Evolutionary conservation across 2,329 filamentous ascomycete species (phyloP).

Genomic region (Lachnellula arida): DNA sequence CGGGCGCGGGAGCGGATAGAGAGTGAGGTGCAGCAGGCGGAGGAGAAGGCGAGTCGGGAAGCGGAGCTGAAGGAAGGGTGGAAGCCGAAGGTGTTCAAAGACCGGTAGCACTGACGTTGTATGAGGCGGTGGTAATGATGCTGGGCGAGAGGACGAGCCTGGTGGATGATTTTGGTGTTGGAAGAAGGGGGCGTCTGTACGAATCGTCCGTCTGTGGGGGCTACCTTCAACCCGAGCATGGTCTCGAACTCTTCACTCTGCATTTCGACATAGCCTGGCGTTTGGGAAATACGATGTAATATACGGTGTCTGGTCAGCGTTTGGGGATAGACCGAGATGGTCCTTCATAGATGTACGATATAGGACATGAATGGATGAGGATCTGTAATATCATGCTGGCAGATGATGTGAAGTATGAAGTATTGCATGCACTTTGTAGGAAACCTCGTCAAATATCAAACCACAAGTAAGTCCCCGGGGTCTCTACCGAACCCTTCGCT

Average conservation of each 20-base stretch:
- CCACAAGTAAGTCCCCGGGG: neutral
- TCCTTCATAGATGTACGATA: constrained; percentile 25
- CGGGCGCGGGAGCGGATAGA: constrained; percentile 90
- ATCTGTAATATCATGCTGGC: neutral
- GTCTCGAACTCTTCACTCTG: constrained; percentile 32
- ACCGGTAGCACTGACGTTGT: constrained; percentile 48
- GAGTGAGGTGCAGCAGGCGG: constrained; percentile 69
- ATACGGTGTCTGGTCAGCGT: constrained; percentile 19
- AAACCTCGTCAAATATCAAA: neutral
- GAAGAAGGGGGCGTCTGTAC: constrained; percentile 3
- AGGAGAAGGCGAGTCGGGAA: constrained; percentile 67
- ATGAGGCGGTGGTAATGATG: constrained; percentile 5
- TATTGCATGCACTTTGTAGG: neutral
- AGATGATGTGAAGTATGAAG: neutral
- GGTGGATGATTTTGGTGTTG: constrained; percentile 2
- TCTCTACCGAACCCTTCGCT: neutral
- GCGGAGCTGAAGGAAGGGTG: constrained; percentile 79
- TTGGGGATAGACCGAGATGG: constrained; percentile 18
- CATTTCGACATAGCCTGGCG: constrained; percentile 32
- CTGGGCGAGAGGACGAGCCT: constrained; percentile 5
- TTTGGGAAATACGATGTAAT: constrained; percentile 29
- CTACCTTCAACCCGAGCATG: constrained; percentile 12
- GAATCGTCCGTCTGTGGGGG: constrained; percentile 6
- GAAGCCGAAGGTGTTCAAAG: constrained; percentile 94
- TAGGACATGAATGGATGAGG: constrained; percentile 11